These are phyloP conservation scores for Clitoria ternatea DNA, from an alignment of 306 rosid species.

Conservation along the genomic window DNA sequence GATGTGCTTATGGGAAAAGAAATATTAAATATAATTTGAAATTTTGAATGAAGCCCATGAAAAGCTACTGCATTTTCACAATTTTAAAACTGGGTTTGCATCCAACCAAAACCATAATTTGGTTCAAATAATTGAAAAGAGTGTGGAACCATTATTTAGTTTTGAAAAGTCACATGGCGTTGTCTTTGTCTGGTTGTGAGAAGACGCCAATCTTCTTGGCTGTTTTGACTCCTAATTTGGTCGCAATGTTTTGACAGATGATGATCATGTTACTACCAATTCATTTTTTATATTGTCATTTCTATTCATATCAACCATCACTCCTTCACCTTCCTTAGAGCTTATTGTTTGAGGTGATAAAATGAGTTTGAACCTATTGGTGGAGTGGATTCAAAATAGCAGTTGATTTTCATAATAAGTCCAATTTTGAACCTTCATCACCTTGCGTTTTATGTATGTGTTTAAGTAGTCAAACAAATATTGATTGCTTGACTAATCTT, in stretches of 20 bases:
- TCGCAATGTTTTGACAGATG: not conserved
- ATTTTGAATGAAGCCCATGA: not conserved
- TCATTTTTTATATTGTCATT: no score
- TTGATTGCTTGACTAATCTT: no score
- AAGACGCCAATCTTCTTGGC: not conserved
- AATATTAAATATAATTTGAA: not conserved
- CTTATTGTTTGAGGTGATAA: no score
- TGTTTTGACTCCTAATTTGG: conserved; percentile 8
- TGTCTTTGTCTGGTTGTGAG: not conserved
- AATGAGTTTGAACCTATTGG: no score
- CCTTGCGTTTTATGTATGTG: no score
- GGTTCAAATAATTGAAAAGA: not conserved
- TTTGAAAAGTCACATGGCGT: not conserved
- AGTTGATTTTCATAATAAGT: no score
- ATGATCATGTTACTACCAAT: not conserved
- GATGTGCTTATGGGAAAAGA: not conserved
- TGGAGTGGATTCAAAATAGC: no score
- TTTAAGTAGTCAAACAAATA: no score
- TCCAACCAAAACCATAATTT: not conserved
- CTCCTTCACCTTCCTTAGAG: no score
- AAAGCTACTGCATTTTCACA: not conserved
- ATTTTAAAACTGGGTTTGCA: not conserved
- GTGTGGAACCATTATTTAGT: not conserved
- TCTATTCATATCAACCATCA: no score
- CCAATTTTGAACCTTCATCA: no score